A percentile compares a stretch with the other conserved stretches of the same genome.
phyloP scores from a whole-genome alignment of 306 rosid species.

The Vicia sativa region DNA sequence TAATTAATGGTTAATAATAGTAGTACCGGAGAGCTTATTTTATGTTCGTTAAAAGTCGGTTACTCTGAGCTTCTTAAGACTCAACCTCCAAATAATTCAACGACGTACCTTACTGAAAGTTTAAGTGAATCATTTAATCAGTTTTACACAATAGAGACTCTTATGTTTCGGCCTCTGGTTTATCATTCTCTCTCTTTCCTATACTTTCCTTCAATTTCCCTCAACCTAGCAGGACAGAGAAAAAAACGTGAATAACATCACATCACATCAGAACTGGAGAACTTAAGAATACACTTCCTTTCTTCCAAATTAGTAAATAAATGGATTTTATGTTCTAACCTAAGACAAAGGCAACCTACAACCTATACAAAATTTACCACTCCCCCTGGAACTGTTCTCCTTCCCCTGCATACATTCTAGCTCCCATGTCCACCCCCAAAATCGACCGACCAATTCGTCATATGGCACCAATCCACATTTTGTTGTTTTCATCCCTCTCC shows the following conservation, averaged over 20 bases:
- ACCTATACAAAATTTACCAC: not conserved
- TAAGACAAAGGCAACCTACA: not conserved
- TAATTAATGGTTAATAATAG: not conserved
- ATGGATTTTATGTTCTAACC: not conserved
- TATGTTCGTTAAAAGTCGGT: constrained; percentile 14
- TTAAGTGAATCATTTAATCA: constrained; percentile 16
- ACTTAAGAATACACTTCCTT: constrained; percentile 25
- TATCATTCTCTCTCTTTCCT: constrained; percentile 16
- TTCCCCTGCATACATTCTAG: not conserved
- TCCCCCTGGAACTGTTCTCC: not conserved
- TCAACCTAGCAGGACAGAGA: constrained; percentile 9
- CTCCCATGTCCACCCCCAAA: not conserved
- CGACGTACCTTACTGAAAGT: not conserved
- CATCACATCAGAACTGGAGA: constrained; percentile 31
- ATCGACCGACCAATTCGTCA: not conserved
- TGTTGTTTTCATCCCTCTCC: constrained; percentile 1
- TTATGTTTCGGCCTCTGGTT: constrained; percentile 5
- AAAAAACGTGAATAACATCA: constrained; percentile 31
- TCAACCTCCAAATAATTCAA: not conserved
- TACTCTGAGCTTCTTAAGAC: constrained; percentile 11
- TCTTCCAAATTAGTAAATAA: constrained; percentile 16
- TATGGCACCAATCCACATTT: not conserved
- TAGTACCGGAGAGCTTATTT: constrained; percentile 7
- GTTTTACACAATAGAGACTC: not conserved
- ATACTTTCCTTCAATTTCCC: constrained; percentile 9